These are phyloP conservation scores for Urtica urens DNA, from an alignment of 306 rosid species.

Conservation along the genomic window DNA sequence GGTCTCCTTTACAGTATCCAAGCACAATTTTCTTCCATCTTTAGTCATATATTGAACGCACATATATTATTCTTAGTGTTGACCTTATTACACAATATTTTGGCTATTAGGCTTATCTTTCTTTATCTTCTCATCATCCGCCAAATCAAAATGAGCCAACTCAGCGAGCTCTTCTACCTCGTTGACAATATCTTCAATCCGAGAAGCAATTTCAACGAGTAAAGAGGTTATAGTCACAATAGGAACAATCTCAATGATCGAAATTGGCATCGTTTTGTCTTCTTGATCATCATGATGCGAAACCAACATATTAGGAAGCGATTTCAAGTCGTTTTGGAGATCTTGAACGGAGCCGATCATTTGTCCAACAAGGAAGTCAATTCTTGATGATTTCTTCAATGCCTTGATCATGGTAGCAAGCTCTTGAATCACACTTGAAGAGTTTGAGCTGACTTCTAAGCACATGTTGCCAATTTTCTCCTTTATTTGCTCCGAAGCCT, in stretches of 20 bases:
- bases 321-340: constrained; percentile 35
- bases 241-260: constrained; percentile 41
- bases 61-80: too few relatives aligned
- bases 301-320: constrained; percentile 22
- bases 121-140: constrained; percentile 2
- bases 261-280: not conserved
- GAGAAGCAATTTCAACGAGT: constrained; percentile 34
- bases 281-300: constrained; percentile 9
- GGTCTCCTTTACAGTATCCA: too few relatives aligned
- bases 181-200: constrained; percentile 51
- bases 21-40: too few relatives aligned
- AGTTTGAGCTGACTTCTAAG: constrained; percentile 30
- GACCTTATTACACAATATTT: constrained; percentile 1
- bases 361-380: constrained; percentile 29
- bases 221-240: constrained; percentile 50
- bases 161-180: constrained; percentile 43
- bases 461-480: constrained; percentile 27
- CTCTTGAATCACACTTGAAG: constrained; percentile 45
- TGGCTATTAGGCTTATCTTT: not conserved
- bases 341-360: constrained; percentile 52
- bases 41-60: too few relatives aligned
- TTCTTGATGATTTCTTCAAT: constrained; percentile 52
- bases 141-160: constrained; percentile 25
- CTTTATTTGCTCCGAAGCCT: constrained; percentile 45
- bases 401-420: constrained; percentile 31